Evolutionary conservation across 371 early-diverging fungal species (phyloP), one percentile per base, ranked within the genome.

Genomic region (Rhizopus microsporus): DNA sequence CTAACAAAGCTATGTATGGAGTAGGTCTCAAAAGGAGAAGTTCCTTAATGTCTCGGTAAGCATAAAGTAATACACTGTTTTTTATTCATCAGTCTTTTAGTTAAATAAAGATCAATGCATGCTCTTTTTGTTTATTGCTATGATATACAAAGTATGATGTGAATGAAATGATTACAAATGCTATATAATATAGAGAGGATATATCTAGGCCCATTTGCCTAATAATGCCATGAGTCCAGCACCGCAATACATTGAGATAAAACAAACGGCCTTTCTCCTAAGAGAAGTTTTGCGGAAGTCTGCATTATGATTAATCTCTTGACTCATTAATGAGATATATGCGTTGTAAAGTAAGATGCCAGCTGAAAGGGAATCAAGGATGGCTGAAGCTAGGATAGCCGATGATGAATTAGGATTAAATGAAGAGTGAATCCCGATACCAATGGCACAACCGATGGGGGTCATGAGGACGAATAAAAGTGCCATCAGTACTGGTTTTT

Each of bases 161-260:
- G 23, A 23, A 23, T 23, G 23, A 23, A 23, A 23, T 23, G 23
- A 23, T 23, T 23, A 23, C 23, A 23, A 23, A 23, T 23, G 23
- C 23, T 23, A 23, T 23, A 23, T 23, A 23, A 2, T 23, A 23
- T 23, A 23, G 23, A 23, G 23, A 23, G 23, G 23, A 23, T 23
- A 23, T 23, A 23, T 39, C 57, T 81, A 91, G 2, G 90, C 90
- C 89, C 90, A 91, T 45, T 82, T 80, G 48, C 90, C 93, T 46
- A 93, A 70, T 31, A 89, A 56, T 3, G 92, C 84, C 93, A 93
- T 93, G 31, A 80, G 46, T 7, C 64, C 81, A 30, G 88, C 90
- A 42, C 92, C 93, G 43, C 81, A 34, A 59, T 86, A 88, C 74
- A 80, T 67, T 31, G 77, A 67, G 7, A 72, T 9, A 56, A 77